A percentile compares a stretch with the other conserved stretches of the same genome.
Conservation (phyloP, 2,329 filamentous ascomycete genomes). For the Eurotiales sp. region DNA sequence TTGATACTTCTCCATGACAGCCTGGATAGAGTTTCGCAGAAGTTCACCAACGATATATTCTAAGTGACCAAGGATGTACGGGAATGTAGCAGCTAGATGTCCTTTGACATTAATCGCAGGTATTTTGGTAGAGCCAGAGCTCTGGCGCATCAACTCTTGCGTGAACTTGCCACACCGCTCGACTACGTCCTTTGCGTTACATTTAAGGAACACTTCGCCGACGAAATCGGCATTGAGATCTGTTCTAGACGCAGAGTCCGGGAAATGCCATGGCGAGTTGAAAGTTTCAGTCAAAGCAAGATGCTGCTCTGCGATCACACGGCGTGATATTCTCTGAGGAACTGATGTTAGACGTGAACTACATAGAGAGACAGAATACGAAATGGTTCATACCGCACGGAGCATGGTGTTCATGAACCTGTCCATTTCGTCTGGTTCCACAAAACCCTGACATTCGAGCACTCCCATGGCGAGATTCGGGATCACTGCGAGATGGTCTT, state of each 20-base stretch:
- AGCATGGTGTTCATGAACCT: slow-evolving; percentile 93
- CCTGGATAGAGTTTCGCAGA: slow-evolving; percentile 90
- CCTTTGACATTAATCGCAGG: slow-evolving; percentile 81
- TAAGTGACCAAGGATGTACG: slow-evolving; percentile 91
- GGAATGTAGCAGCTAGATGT: slow-evolving; percentile 85
- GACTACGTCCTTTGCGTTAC: slow-evolving; percentile 85
- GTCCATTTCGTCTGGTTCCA: slow-evolving; percentile 78
- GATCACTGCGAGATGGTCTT: slow-evolving; percentile 88
- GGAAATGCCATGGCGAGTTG: slow-evolving; percentile 84
- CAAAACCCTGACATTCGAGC: slow-evolving; percentile 78
- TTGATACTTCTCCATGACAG: slow-evolving; percentile 72
- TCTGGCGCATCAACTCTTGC: slow-evolving; percentile 67
- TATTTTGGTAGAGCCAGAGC: slow-evolving; percentile 68
- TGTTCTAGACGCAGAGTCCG: slow-evolving; percentile 65
- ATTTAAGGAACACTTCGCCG: slow-evolving; percentile 91
- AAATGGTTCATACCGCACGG: slow-evolving; percentile 62
- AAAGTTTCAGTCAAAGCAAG: slow-evolving; percentile 92
- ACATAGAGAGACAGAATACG: not conserved
- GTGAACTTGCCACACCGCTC: slow-evolving; percentile 75
- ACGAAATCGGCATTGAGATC: slow-evolving; percentile 76
- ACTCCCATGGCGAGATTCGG: slow-evolving; percentile 93
- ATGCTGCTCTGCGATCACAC: slow-evolving; percentile 97
- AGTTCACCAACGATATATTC: slow-evolving; percentile 98
- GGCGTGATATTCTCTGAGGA: slow-evolving; percentile 77
- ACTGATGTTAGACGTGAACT: slow-evolving; percentile 15